Conservation (phyloP, 345 rosid species). For the Lepidium africanum region DNA sequence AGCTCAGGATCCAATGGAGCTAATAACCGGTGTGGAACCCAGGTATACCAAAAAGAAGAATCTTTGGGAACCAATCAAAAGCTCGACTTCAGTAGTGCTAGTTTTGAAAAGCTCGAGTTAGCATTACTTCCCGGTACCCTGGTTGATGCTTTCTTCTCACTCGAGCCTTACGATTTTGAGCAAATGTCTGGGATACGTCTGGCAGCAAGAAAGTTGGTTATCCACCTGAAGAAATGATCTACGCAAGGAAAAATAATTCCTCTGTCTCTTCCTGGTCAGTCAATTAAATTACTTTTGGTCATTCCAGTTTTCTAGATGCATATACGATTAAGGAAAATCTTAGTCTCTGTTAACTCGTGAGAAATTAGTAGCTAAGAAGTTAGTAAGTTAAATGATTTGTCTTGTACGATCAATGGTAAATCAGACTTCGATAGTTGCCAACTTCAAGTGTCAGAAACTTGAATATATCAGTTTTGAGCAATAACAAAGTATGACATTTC, state of each 20-base stretch:
- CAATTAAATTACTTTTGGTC: not conserved
- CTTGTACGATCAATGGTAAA: not conserved
- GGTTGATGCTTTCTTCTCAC: constrained; percentile 59
- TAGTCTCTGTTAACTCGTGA: not conserved
- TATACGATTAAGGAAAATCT: not conserved
- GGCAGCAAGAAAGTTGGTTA: constrained; percentile 47
- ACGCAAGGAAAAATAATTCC: not conserved
- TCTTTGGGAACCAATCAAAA: constrained; percentile 41
- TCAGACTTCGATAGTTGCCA: not conserved
- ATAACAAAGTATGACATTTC: not conserved
- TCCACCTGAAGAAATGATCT: constrained; percentile 26
- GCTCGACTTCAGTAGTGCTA: constrained; percentile 40
- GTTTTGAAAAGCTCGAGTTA: constrained; percentile 38
- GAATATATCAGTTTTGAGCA: not conserved
- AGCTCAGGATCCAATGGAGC: constrained; percentile 37
- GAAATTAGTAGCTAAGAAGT: not conserved
- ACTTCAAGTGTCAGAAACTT: not conserved
- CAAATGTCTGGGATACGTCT: constrained; percentile 62
- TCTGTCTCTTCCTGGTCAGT: constrained; percentile 1
- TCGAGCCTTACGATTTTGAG: constrained; percentile 61
- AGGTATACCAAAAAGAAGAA: constrained; percentile 44
- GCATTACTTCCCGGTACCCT: constrained; percentile 39
- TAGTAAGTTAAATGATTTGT: not conserved
- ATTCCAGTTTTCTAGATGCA: not conserved
- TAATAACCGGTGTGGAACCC: constrained; percentile 34